phyloP scores from a whole-genome alignment of 2,329 filamentous ascomycete genomes.

The Diaporthe ampelina region DNA sequence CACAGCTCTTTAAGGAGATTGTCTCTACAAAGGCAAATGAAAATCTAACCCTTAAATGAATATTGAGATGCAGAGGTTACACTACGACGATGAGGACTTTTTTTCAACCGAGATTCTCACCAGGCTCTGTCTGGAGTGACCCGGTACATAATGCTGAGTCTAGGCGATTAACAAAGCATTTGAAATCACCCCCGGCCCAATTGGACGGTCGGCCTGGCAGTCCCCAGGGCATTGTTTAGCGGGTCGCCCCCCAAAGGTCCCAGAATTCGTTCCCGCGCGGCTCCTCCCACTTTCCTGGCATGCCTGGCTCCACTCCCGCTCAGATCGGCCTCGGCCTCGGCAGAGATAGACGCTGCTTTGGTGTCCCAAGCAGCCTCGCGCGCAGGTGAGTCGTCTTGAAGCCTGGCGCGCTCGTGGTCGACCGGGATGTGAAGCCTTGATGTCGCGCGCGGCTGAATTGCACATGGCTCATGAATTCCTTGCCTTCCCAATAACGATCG shows the following conservation, averaged over 20 bases:
- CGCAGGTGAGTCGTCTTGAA: too few species aligned
- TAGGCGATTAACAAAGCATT: slow-evolving; percentile 37
- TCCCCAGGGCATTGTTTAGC: slow-evolving; percentile 2
- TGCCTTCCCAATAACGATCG: not conserved
- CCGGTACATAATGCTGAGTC: slow-evolving; percentile 32
- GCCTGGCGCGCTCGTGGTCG: not conserved
- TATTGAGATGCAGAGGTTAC: not conserved
- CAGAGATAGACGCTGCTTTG: not conserved
- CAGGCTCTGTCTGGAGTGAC: not conserved
- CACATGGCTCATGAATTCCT: not conserved
- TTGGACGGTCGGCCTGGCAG: slow-evolving; percentile 12
- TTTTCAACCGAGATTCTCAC: not conserved
- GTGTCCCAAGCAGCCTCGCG: not conserved
- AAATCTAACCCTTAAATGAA: not conserved
- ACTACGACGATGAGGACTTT: not conserved
- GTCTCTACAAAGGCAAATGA: not conserved
- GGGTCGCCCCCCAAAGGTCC: not conserved
- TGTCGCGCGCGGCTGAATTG: not conserved
- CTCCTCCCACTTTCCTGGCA: not conserved
- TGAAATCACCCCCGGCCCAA: slow-evolving; percentile 36
- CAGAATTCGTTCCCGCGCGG: slow-evolving; percentile 23
- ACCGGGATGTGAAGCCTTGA: not conserved
- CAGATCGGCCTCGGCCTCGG: slow-evolving; percentile 12
- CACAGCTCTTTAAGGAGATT: not conserved
- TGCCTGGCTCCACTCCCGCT: slow-evolving; percentile 1